Percentiles rank a stretch among this genome's conserved stretches.
Evolutionary conservation across 2,329 filamentous ascomycete genomes (phyloP).

Genomic region (Phialophora tarda): DNA sequence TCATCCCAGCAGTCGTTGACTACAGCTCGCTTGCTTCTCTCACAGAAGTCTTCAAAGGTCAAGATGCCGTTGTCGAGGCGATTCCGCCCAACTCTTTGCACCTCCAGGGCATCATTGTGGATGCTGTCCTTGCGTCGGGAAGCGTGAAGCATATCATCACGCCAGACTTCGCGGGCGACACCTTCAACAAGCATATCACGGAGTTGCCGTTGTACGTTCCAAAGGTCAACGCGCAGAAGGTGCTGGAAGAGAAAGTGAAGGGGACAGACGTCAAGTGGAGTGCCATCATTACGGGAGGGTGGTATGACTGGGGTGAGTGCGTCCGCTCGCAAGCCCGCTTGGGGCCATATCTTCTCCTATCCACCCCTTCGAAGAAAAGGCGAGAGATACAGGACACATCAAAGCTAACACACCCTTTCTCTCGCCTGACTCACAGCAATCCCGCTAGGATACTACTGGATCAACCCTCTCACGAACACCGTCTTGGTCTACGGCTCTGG

Average conservation of each 20-base stretch:
- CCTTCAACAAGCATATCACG: constrained; percentile 23
- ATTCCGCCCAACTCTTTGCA: constrained; percentile 22
- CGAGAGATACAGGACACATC: background rate
- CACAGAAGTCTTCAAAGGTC: constrained; percentile 39
- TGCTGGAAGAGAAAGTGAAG: constrained; percentile 23
- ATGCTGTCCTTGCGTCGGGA: constrained; percentile 18
- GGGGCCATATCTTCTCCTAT: background rate
- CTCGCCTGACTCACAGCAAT: constrained; percentile 11
- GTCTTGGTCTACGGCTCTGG: constrained; percentile 24
- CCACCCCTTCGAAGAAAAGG: background rate
- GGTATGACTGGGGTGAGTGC: constrained; percentile 28
- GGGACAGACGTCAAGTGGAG: constrained; percentile 18
- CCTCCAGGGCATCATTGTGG: constrained; percentile 19
- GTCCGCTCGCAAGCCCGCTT: background rate
- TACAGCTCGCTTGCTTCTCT: constrained; percentile 40
- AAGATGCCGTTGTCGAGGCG: constrained; percentile 42
- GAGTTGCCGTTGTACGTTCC: constrained; percentile 25
- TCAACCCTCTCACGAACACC: constrained; percentile 27
- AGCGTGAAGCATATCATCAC: constrained; percentile 29
- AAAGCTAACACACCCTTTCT: background rate
- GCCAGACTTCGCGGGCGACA: constrained; percentile 26
- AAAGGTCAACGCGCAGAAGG: constrained; percentile 27
- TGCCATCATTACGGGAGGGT: constrained; percentile 27
- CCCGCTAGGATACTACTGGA: constrained; percentile 27
- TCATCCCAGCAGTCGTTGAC: constrained; percentile 39